A percentile compares a stretch with the other conserved stretches of the same genome.
These are phyloP conservation scores for Spiraea crenata DNA, from an alignment of 331 rosid species.

Conservation along the genomic window DNA sequence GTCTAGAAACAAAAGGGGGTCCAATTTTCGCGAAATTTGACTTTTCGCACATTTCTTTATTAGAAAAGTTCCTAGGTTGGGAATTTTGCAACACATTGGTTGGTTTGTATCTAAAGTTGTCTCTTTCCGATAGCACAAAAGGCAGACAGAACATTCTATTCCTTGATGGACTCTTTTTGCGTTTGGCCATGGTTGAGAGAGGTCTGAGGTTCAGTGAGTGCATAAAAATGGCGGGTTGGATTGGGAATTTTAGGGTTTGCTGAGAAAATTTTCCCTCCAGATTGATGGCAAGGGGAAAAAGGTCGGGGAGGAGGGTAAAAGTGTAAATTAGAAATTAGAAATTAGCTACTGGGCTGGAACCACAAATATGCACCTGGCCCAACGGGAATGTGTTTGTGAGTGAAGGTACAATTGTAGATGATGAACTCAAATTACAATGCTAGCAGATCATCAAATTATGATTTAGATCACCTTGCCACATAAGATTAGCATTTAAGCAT, in stretches of 20 bases:
- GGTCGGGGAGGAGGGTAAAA: background rate
- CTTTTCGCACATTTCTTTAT: background rate
- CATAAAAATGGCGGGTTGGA: constrained; percentile 27
- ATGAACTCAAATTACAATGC: too few species aligned
- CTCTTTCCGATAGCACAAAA: too few species aligned
- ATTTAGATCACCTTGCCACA: too few species aligned
- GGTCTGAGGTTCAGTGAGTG: constrained; percentile 25
- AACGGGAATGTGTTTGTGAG: too few species aligned
- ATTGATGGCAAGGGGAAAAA: background rate
- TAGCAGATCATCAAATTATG: too few species aligned
- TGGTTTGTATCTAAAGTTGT: background rate
- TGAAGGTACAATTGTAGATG: too few species aligned
- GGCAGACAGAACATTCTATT: too few species aligned
- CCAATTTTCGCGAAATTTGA: too few species aligned
- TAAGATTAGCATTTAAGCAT: too few species aligned
- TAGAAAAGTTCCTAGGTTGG: background rate
- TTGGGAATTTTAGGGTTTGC: constrained; percentile 8
- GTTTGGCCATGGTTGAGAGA: constrained; percentile 41
- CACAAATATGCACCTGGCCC: background rate
- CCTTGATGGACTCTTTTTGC: too few species aligned
- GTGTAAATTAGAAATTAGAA: background rate
- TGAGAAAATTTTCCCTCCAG: constrained; percentile 1
- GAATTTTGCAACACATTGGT: background rate
- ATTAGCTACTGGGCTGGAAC: background rate
- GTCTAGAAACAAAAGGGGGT: too few species aligned